A percentile compares a stretch with the other conserved stretches of the same genome.
Conservation (phyloP, 1,139 yeast genomes). For the Yamadazyma dendronema region DNA sequence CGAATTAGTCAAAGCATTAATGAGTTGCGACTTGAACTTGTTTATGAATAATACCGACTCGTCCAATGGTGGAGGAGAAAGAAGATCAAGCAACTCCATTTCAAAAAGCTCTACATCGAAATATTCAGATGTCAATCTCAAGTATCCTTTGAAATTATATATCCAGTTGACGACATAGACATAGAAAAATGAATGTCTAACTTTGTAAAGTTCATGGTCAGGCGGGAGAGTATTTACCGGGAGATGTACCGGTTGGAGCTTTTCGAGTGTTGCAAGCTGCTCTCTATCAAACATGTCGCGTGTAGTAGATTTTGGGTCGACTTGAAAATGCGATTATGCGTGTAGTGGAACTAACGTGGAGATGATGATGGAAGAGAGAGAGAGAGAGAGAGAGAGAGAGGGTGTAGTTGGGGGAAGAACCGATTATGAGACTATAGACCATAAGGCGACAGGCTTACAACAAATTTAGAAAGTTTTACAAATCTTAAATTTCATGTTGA, state of each 20-base stretch:
- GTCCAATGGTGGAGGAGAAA: conserved; percentile 34
- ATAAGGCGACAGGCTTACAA: too few species aligned
- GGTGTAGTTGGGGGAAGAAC: too few species aligned
- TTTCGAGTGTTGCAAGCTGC: conserved; percentile 10
- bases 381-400: too few species aligned
- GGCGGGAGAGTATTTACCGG: conserved; percentile 11
- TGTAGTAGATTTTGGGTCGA: not conserved
- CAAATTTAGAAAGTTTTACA: too few species aligned
- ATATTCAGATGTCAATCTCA: conserved; percentile 43
- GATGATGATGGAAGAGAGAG: too few species aligned
- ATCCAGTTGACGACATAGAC: conserved; percentile 53
- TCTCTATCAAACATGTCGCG: conserved; percentile 9
- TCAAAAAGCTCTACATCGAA: conserved; percentile 58
- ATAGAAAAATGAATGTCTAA: conserved; percentile 34
- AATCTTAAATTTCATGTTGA: too few species aligned
- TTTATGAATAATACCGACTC: conserved; percentile 36
- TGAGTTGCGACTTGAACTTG: conserved; percentile 39
- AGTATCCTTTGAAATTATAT: conserved; percentile 41
- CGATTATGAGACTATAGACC: too few species aligned
- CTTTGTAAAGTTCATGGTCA: conserved; percentile 13
- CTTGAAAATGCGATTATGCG: not conserved
- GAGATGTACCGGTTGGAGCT: conserved; percentile 12
- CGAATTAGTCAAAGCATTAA: conserved; percentile 19
- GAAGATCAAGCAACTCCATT: conserved; percentile 48
- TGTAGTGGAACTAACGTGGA: not conserved